Evolutionary conservation across 345 rosid species (phyloP).

Genomic region (Raphanus sativus): DNA sequence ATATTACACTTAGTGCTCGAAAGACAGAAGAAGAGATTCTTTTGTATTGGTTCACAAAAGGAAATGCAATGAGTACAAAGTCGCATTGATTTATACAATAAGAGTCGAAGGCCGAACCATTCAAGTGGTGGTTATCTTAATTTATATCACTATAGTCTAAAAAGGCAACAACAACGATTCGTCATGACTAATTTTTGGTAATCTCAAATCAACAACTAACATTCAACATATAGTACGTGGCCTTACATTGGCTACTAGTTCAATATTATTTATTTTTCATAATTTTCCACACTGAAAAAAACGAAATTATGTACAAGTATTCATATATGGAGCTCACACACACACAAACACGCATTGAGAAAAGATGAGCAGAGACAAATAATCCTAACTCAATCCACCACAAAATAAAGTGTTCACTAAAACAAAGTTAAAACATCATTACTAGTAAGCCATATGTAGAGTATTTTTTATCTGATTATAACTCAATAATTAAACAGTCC

Average conservation of each 20-base stretch:
- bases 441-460: neutral
- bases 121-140: conserved; percentile 21
- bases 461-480: neutral
- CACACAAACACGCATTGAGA: neutral
- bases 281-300: neutral
- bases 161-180: conserved; percentile 22
- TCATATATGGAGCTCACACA: neutral
- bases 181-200: conserved; percentile 12
- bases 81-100: conserved; percentile 23
- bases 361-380: neutral
- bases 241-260: conserved; percentile 19
- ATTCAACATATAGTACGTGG: conserved; percentile 1
- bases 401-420: conserved; percentile 31
- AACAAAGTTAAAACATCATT: conserved; percentile 17
- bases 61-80: conserved; percentile 30
- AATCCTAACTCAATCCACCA: conserved; percentile 32
- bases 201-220: conserved; percentile 6
- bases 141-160: conserved; percentile 3
- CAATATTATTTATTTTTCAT: conserved; percentile 18
- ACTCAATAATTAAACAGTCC: conserved; percentile 29
- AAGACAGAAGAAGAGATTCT: conserved; percentile 28
- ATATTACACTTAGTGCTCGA: conserved; percentile 26
- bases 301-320: conserved; percentile 31
- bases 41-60: conserved; percentile 27
- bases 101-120: neutral